Evolutionary conservation across 306 rosid species (phyloP), one percentile per base, ranked within the genome.

Genomic region (Albizia julibrissin): DNA sequence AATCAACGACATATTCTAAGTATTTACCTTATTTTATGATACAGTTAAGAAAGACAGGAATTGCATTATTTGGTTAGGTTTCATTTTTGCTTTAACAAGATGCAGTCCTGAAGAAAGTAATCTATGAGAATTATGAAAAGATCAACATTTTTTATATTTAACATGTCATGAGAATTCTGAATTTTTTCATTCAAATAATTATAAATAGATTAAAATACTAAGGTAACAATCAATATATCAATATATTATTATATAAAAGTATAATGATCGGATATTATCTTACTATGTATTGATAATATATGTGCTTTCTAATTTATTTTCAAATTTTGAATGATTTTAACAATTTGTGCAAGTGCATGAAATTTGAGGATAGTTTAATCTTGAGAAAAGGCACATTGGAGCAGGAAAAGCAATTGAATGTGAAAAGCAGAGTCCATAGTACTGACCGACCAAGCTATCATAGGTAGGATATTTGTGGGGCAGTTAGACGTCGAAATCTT

Each of bases 401-500:
- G 79, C 50, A 74, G 47, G 37, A 54, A 74, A 86, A 62, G 77
- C 75, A 75, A 81, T 80, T 66, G 79, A 72, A 82, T 73, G 67
- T 15, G 39, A 78, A 50, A 83, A 79, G 75, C 37, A 80, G 74
- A 76, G 75, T 34, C 81, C 52, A 73, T 61, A 21, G 59, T 69
- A 58, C 15, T 14, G 65, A 58, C 31, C 31, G 65, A 77, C 80
- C 77, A 82, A 74, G 40, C 42, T 72, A 73, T 77, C 54, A 70
- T 78, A 74, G 83, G 87, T 69, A 77, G 77, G 87, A 84, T 72
- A 72, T 49, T 77, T 89, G 88, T 83, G 27, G 85, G 88, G 79
- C 72, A 82, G 80, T 22, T 29, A 29, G 69, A 64, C 21, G 40
- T 64, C 69, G 39, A 27, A 29, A 64, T 31, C 69, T 64, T 14